Base-by-base conservation (phyloP, 1,139 yeast species). In the Debaryomyces nepalensis region DNA sequence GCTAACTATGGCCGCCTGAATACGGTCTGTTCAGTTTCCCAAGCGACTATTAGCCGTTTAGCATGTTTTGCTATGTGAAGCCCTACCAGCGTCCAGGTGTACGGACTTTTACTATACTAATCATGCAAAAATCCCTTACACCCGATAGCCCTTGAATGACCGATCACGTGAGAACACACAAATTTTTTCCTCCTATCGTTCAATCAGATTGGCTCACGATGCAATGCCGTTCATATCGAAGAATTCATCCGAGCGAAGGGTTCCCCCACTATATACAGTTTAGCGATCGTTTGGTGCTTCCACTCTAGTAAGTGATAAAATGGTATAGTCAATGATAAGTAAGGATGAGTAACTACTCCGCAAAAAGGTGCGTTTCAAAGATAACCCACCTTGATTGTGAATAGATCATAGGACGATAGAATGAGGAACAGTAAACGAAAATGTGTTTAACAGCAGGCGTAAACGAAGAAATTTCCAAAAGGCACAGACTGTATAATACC, bases 401-500 rank as follows among this genome's bases (percentile, higher is more conserved):
- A 12, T 31, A 31, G 34, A 29, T 29, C 9, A 4, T 5, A 16
- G 3, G 21, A 16, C 5, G 21, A 29, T 29, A 21, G 10, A 29
- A 29, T 9, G 32, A 33, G 36, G 20, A 33, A 22, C 27, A 24
- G 21, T 22, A 12, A 22, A 33, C 36, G 36, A 33, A 22, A 12
- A 5, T 12, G 15, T 3, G 20, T 8, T 33, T 6, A 12, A 21
- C 11, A 22, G 36, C 10, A 21, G 18, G 32, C 14, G 32, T 29
- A 29, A 9, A 29, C 32, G 32, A 29, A 29, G 21, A 29, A 5
- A 29, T 16, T 16, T 8, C 4, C n/a, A 14, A 29, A 29, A 16
- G 11, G 21, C 12, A 29, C 24, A 29, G 32, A 34, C 37, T 34
- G 37, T 34, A 34, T 34, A 34, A n/a, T 34, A 18, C 29, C 14